Conservation (phyloP, 2,329 filamentous ascomycete species). For the Capronia americana region DNA sequence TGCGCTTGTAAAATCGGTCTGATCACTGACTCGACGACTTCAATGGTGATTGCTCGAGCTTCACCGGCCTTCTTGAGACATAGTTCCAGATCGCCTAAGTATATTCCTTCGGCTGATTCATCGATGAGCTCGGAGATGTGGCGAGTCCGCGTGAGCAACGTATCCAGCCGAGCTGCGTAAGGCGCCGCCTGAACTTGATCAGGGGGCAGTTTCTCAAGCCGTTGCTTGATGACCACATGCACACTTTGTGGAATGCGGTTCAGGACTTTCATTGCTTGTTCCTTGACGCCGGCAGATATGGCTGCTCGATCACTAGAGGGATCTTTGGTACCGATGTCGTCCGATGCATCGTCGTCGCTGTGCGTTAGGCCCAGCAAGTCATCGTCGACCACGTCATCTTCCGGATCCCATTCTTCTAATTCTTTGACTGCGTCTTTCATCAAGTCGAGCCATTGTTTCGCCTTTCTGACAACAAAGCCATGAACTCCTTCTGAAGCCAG, state of each 20-base stretch:
- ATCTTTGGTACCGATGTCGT: constrained; percentile 35
- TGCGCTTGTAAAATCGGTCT: constrained; percentile 4
- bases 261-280: constrained; percentile 50
- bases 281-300: constrained; percentile 50
- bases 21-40: constrained; percentile 37
- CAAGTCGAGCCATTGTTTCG: constrained; percentile 74
- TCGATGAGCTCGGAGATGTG: constrained; percentile 52
- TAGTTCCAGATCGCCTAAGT: constrained; percentile 48
- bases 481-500: constrained; percentile 72
- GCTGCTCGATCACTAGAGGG: constrained; percentile 42
- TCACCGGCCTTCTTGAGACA: constrained; percentile 39
- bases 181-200: constrained; percentile 15
- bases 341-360: constrained; percentile 42
- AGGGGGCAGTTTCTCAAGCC: constrained; percentile 47
- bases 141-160: constrained; percentile 45
- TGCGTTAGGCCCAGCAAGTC: constrained; percentile 40
- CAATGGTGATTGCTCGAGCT: constrained; percentile 37
- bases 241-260: constrained; percentile 53
- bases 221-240: constrained; percentile 50
- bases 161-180: constrained; percentile 45
- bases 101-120: constrained; percentile 54
- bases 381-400: constrained; percentile 67
- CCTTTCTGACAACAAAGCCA: constrained; percentile 72
- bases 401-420: constrained; percentile 84
- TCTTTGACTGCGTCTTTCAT: constrained; percentile 85